phyloP scores from a whole-genome alignment of 1,284 basidiomycete genomes.

The Cystobasidium slooffiae region DNA sequence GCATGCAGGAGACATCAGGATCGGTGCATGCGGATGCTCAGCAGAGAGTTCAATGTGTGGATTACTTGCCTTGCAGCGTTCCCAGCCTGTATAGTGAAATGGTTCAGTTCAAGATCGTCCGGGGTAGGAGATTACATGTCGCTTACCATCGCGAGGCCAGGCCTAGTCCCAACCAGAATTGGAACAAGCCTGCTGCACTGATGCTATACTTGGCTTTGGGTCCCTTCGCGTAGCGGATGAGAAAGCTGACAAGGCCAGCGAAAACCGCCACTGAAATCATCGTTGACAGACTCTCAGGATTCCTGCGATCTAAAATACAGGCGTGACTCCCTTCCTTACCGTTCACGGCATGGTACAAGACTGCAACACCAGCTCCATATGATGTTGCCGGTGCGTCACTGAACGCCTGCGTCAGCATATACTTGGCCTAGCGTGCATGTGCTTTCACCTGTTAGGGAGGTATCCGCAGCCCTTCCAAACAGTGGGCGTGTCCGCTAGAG shows the following conservation, averaged over 20 bases:
- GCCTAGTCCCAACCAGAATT: slow-evolving; percentile 20
- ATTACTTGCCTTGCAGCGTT: slow-evolving; percentile 18
- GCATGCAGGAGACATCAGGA: not conserved
- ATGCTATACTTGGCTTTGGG: slow-evolving; percentile 22
- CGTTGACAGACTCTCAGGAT: not conserved
- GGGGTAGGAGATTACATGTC: no score
- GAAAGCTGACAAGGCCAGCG: slow-evolving; percentile 17
- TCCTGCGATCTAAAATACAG: not conserved
- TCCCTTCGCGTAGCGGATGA: slow-evolving; percentile 15
- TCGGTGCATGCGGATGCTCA: no score
- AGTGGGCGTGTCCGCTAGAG: slow-evolving; percentile 2
- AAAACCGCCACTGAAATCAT: slow-evolving; percentile 12
- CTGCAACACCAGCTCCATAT: slow-evolving; percentile 22
- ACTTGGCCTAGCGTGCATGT: no score
- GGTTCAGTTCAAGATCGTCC: not conserved
- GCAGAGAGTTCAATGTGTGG: not conserved
- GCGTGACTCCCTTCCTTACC: not conserved
- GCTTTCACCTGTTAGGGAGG: slow-evolving; percentile 30
- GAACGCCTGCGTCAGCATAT: not conserved
- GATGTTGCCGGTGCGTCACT: slow-evolving; percentile 28
- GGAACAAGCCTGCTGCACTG: slow-evolving; percentile 10
- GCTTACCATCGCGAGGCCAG: slow-evolving; percentile 20
- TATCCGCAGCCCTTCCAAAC: slow-evolving; percentile 15
- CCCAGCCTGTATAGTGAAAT: slow-evolving; percentile 6
- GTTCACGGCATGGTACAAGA: slow-evolving; percentile 16